Evolutionary conservation across 176 grass and related monocot species (phyloP), one percentile per base, ranked within the genome.

Genomic region (Tuctoria greenei): DNA sequence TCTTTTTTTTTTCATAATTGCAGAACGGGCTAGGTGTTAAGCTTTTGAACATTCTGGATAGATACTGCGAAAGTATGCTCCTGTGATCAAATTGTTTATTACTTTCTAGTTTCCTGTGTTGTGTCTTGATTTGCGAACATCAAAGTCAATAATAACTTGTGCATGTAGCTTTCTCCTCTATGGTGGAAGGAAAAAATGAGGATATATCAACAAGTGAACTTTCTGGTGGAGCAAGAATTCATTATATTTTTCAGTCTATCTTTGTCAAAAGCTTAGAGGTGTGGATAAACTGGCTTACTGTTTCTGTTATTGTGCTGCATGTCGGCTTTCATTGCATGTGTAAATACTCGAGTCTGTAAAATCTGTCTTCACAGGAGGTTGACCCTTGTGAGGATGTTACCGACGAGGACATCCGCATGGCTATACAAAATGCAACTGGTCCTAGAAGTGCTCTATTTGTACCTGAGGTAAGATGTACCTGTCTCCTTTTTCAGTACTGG

Each of bases 191-290:
- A 5, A 99, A 99, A 88, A 99, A 99, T 52, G 95, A 90, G 75
- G 90, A 88, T 88, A 77, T 95, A 67, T 95, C 91, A 41, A 99
- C 84, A 62, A 68, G 72, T 73, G 95, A 99, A 76, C 88, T 99
- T 87, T 99, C 84, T 76, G 95, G 95, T 71, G 95, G 95, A 90
- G 95, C 95, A 77, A 80, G 95, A 79, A 92, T 99, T 56, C 95
- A 99, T 54, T 95, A 99, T 81, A 99, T 99, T 79, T 91, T 99
- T 59, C 95, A 99, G 72, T 94, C 87, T 63, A 99, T 99, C 39
- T 99, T 90, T 68, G 95, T 99, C 27, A 99, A 92, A 91, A 92
- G 95, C 74, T 86, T 99, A 72, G 95, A 99, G 95, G 95, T 93
- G 67, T 73, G 49, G 15, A 77, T 85, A n/a, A 82, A 14, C 59